Percentiles rank a stretch among this genome's conserved stretches.
phyloP scores from a whole-genome alignment of 2,329 filamentous ascomycete genomes.

The Fusarium gaditjirri region DNA sequence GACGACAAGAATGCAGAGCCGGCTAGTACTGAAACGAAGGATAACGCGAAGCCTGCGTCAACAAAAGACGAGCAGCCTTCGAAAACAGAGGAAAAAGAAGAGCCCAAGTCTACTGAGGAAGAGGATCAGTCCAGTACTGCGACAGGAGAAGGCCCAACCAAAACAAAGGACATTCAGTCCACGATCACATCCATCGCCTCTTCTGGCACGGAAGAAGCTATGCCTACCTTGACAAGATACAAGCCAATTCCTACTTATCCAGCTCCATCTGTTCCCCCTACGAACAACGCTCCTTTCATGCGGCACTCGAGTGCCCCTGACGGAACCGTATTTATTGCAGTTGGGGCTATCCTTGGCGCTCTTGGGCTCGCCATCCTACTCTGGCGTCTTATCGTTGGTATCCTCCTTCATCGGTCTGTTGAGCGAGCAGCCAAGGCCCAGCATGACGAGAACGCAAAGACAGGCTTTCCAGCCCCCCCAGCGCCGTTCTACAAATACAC shows the following conservation, averaged over 20 bases:
- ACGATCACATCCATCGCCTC: conserved; percentile 27
- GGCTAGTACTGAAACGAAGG: conserved; percentile 27
- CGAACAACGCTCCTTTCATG: conserved; percentile 89
- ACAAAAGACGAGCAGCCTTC: conserved; percentile 25
- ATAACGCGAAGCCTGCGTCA: conserved; percentile 19
- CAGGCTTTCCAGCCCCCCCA: conserved; percentile 67
- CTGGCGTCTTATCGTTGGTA: conserved; percentile 90
- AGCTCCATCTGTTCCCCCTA: conserved; percentile 81
- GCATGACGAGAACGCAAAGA: conserved; percentile 75
- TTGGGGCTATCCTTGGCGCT: conserved; percentile 87
- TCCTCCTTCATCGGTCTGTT: conserved; percentile 91
- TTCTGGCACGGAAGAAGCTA: conserved; percentile 41
- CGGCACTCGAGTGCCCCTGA: conserved; percentile 85
- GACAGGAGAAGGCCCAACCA: conserved; percentile 23
- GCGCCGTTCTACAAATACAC: conserved; percentile 73
- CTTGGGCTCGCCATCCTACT: conserved; percentile 83
- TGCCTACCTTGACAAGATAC: conserved; percentile 57
- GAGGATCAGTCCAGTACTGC: conserved; percentile 37
- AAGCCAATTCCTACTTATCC: conserved; percentile 68
- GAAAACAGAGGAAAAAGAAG: conserved; percentile 23
- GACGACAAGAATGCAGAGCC: background rate
- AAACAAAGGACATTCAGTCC: conserved; percentile 18
- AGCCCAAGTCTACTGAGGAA: conserved; percentile 23
- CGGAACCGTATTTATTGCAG: conserved; percentile 95
- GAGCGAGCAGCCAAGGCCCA: conserved; percentile 84